These are phyloP conservation scores for Pseudogymnoascus sp. DNA, from an alignment of 2,329 filamentous ascomycete genomes.

Conservation along the genomic window DNA sequence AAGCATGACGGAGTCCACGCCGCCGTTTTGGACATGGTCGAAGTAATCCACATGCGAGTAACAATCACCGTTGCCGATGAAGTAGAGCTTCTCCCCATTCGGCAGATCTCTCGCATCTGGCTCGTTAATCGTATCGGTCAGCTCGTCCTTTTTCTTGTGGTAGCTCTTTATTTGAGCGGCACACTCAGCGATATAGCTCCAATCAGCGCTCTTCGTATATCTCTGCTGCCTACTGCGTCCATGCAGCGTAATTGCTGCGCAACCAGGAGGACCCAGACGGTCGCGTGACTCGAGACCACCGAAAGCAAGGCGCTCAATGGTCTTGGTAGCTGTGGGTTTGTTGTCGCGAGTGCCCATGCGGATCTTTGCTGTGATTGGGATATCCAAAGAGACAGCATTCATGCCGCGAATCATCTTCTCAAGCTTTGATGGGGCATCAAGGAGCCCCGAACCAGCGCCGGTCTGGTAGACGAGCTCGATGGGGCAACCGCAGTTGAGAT, in stretches of 20 bases:
- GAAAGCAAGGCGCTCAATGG: conserved; percentile 75
- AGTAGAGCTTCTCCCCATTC: conserved; percentile 66
- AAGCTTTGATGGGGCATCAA: conserved; percentile 80
- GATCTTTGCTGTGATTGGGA: conserved; percentile 92
- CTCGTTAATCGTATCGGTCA: conserved; percentile 70
- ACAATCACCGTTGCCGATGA: conserved; percentile 93
- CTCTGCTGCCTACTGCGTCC: conserved; percentile 89
- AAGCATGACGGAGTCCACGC: conserved; percentile 92
- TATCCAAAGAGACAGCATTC: conserved; percentile 83
- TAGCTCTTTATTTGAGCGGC: conserved; percentile 75
- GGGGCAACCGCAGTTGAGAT: conserved; percentile 94
- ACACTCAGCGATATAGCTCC: conserved; percentile 88
- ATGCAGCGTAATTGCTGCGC: conserved; percentile 92
- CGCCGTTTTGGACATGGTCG: conserved; percentile 63
- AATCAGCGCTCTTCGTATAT: conserved; percentile 88
- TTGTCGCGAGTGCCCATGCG: conserved; percentile 80
- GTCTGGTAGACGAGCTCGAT: conserved; percentile 88
- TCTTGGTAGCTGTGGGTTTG: conserved; percentile 68
- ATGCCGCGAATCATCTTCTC: conserved; percentile 94
- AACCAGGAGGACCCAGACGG: conserved; percentile 66
- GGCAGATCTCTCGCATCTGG: conserved; percentile 67
- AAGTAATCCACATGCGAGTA: conserved; percentile 88
- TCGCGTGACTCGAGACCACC: conserved; percentile 66
- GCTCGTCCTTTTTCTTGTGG: conserved; percentile 55
- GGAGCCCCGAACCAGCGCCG: conserved; percentile 81